Evolutionary conservation across 495 filamentous ascomycete species (phyloP), one percentile per base, ranked within the genome.

Genomic region (Cercophora scortea): DNA sequence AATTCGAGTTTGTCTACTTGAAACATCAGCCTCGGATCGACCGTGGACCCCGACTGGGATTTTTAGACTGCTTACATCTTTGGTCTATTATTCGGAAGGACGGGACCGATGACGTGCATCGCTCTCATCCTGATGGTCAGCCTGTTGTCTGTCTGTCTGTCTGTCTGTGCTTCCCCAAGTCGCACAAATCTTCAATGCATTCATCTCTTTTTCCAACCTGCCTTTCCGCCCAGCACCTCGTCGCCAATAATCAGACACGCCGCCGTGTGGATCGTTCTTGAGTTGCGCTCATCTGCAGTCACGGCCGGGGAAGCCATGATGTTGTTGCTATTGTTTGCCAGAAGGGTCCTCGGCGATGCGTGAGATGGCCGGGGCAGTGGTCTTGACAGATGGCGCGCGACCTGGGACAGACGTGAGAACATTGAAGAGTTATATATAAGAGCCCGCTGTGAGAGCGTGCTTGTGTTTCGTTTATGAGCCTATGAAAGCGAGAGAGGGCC

Each of bases 161-260:
- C 25, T 39, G 9, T n/a, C 16, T n/a, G 6, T 16, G 12, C 3
- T 25, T 11, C 45, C 4, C 10, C n/a, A 34, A 33, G 6, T 17
- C 13, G 35, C 3, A 11, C 33, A 25, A 8, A 5, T 15, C 8
- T 48, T n/a, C n/a, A n/a, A n/a, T n/a, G n/a, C 19, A 25, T 41
- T 8, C 25, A 25, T 2, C 25, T 25, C 25, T 25, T n/a, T 25
- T 6, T 6, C 16, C 2, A 25, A 62, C 71, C 42, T 62, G 88
- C 92, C 86, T 98, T 98, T 55, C 93, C 93, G n/a, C 89, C 89
- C 3, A 98, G 77, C 4, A 98, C 88, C 64, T 98, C 93, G 69
- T 98, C 92, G 17, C 93, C 93, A 58, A 98, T 98, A 56, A 98
- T 90, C 44, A 98, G 71, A 63, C 90, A 95, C 52, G 88, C 93